Evolutionary conservation across 78 protist genomes (phyloP).

Genomic region (Cavenderia fasciculata): DNA sequence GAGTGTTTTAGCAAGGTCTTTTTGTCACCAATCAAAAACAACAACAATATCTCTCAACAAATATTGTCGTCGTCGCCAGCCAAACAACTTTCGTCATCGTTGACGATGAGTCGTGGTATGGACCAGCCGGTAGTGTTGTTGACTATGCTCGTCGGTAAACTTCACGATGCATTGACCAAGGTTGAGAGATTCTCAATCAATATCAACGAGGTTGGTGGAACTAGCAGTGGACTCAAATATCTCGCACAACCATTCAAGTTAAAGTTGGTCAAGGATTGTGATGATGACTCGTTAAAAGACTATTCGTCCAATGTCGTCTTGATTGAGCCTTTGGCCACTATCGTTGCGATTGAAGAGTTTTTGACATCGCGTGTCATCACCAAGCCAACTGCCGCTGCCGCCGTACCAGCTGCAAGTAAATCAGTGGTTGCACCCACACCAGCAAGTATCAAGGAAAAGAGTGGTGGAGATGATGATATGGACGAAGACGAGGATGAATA

Average conservation of each 20-base stretch:
- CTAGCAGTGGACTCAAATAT: slow-evolving; percentile 71
- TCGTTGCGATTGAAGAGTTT: slow-evolving; percentile 82
- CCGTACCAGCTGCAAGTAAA: neutral
- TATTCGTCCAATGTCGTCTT: slow-evolving; percentile 71
- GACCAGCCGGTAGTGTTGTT: slow-evolving; percentile 24
- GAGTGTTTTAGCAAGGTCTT: slow-evolving; percentile 66
- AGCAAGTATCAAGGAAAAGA: neutral
- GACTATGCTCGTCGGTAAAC: slow-evolving; percentile 45
- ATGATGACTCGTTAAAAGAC: slow-evolving; percentile 23
- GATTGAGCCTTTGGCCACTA: slow-evolving; percentile 87
- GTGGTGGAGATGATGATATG: slow-evolving; percentile 29
- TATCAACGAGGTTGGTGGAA: slow-evolving; percentile 65
- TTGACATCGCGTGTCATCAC: slow-evolving; percentile 76
- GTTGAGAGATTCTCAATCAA: slow-evolving; percentile 71
- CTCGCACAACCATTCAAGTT: slow-evolving; percentile 83
- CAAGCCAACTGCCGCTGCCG: neutral
- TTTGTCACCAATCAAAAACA: slow-evolving; percentile 19
- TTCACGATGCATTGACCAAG: slow-evolving; percentile 74
- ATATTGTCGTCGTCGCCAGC: neutral
- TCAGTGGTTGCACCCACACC: neutral
- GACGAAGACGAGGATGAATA: slow-evolving; percentile 64
- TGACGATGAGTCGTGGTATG: too few relatives aligned
- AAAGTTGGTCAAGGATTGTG: slow-evolving; percentile 39
- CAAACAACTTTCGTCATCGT: slow-evolving; percentile 5
- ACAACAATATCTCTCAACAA: neutral